Evolutionary conservation across 2,329 filamentous ascomycete species (phyloP), one percentile per base, ranked within the genome.

Genomic region (Claviceps arundinis): DNA sequence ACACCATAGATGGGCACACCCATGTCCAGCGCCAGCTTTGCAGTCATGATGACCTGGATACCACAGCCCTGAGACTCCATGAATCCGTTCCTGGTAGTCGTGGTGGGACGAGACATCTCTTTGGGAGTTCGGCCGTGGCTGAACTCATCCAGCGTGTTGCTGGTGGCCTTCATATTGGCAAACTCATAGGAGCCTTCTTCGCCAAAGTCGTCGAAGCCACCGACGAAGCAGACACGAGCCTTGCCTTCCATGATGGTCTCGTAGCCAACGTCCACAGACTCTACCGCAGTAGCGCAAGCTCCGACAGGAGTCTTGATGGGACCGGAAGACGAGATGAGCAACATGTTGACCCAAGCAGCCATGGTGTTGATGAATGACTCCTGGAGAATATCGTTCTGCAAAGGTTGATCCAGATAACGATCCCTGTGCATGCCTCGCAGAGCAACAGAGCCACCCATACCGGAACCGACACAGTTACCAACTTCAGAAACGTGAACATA

Each of bases 341-440:
- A 76, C 93, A 98, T 98, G 77, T 98, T 98, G 53, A 98, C 90
- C 93, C 93, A 98, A 16, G 93, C 93, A 61, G 88, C 85, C 91
- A 98, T 98, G 52, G 93, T 98, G 78, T 98, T 98, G 80, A 98
- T 97, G 77, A 98, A 98, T 13, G 93, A 97, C 72, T 98, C 93
- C 67, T 98, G 94, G 14, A 98, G 80, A 66, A 98, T 96, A 65
- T 98, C 93, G 73, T 97, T 98, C 72, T 98, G 94, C 48, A 98
- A 81, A 52, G 91, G 93, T 74, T 90, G 93, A 73, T 98, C 93
- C 56, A 97, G 78, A 81, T 85, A 97, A 55, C 93, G 87, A 69
- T 96, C 91, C 71, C 91, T 93, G 78, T 97, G 95, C 91, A 98
- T 98, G 62, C 91, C 91, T 62, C 89, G 85, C 58, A 98, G 80